A percentile compares a stretch with the other conserved stretches of the same genome.
Conservation (phyloP, 2,329 filamentous ascomycete genomes). For the Trichoderma simmonsii region DNA sequence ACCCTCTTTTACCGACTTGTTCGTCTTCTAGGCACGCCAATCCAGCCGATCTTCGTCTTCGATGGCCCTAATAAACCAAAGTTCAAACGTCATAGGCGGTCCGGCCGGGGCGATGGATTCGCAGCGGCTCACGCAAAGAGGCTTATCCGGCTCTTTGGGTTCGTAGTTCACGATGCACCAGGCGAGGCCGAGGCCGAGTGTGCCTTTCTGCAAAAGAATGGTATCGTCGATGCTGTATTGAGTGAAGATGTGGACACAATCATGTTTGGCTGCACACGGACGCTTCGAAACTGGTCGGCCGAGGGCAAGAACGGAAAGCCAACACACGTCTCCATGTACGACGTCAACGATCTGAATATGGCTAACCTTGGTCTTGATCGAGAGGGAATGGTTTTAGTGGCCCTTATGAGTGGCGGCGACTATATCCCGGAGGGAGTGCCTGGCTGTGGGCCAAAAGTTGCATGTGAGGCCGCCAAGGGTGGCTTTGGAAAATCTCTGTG, state of each 20-base stretch:
- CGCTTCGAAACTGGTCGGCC: slow-evolving; percentile 78
- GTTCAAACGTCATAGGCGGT: slow-evolving; percentile 83
- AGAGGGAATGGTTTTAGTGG: slow-evolving; percentile 89
- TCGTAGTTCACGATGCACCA: slow-evolving; percentile 79
- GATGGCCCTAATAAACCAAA: slow-evolving; percentile 81
- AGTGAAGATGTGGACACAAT: slow-evolving; percentile 96
- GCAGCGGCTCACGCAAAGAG: slow-evolving; percentile 77
- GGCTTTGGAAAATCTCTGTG: slow-evolving; percentile 80
- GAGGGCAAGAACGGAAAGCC: slow-evolving; percentile 67
- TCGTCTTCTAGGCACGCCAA: slow-evolving; percentile 70
- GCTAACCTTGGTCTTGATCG: slow-evolving; percentile 63
- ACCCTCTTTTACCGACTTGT: slow-evolving; percentile 91
- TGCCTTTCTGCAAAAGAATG: slow-evolving; percentile 75
- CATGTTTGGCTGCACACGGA: slow-evolving; percentile 88
- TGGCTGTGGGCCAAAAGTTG: slow-evolving; percentile 81
- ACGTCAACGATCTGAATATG: slow-evolving; percentile 53
- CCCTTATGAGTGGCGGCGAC: slow-evolving; percentile 92
- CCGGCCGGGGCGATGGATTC: slow-evolving; percentile 61
- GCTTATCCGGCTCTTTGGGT: slow-evolving; percentile 80
- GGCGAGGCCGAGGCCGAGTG: slow-evolving; percentile 97
- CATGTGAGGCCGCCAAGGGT: slow-evolving; percentile 84
- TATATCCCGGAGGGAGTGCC: slow-evolving; percentile 86
- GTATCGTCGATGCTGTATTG: slow-evolving; percentile 86
- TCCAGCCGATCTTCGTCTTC: slow-evolving; percentile 87
- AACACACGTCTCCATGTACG: slow-evolving; percentile 84